phyloP scores from a whole-genome alignment of 345 rosid genomes.

The Populus euphratica region DNA sequence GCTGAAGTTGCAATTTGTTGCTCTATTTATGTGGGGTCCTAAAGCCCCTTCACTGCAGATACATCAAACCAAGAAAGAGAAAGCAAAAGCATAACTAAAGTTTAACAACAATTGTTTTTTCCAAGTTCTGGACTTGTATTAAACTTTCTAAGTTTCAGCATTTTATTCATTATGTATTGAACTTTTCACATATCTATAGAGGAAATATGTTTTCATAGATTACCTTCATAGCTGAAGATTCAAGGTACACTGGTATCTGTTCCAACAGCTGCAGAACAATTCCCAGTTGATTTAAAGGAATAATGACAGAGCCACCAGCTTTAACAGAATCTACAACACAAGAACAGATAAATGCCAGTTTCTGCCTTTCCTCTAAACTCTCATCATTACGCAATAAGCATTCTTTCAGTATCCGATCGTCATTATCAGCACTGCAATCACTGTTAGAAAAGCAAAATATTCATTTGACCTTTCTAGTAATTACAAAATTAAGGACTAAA shows the following conservation, averaged over 20 bases:
- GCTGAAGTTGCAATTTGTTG: background rate
- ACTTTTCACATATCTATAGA: background rate
- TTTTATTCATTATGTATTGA: background rate
- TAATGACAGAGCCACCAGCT: conserved; percentile 75
- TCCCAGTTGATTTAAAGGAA: conserved; percentile 57
- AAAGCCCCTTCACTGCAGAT: background rate
- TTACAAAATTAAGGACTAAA: background rate
- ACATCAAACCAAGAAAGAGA: background rate
- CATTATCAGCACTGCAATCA: conserved; percentile 28
- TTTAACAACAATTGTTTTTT: background rate
- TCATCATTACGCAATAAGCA: conserved; percentile 40
- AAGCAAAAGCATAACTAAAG: background rate
- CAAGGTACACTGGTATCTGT: conserved; percentile 46
- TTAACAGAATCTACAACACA: conserved; percentile 56
- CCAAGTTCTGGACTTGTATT: background rate
- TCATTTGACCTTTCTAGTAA: conserved; percentile 9
- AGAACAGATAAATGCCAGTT: conserved; percentile 61
- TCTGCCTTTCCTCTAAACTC: conserved; percentile 59
- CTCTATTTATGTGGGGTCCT: too few species aligned
- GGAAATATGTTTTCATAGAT: background rate
- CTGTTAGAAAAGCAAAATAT: conserved; percentile 4
- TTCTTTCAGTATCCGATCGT: conserved; percentile 30
- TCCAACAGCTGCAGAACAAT: conserved; percentile 62
- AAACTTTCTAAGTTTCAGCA: background rate
- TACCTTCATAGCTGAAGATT: conserved; percentile 53